These are phyloP conservation scores for Penicillium italicum DNA, from an alignment of 2,329 filamentous ascomycete genomes.

Conservation along the genomic window DNA sequence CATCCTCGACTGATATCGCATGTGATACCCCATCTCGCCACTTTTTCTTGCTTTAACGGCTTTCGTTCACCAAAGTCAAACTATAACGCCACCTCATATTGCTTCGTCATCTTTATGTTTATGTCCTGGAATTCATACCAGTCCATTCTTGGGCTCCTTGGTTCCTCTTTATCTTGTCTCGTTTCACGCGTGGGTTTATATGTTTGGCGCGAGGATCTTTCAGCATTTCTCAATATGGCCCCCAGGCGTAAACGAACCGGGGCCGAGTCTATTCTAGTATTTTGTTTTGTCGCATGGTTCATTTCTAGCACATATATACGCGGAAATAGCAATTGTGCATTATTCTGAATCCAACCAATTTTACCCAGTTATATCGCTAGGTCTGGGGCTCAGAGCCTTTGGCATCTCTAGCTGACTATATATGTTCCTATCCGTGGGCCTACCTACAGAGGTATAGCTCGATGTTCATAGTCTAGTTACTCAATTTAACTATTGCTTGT, in stretches of 20 bases:
- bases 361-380: neutral
- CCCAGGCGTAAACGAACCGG: conserved; percentile 3
- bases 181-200: neutral
- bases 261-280: neutral
- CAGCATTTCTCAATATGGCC: conserved; percentile 1
- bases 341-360: neutral
- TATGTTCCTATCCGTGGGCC: neutral
- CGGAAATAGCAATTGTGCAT: neutral
- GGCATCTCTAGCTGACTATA: neutral
- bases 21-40: conserved; percentile 31
- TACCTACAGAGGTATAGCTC: neutral
- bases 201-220: neutral
- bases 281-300: neutral
- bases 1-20: conserved; percentile 23
- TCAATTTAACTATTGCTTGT: neutral
- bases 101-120: neutral
- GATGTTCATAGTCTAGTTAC: neutral
- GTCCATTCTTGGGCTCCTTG: neutral
- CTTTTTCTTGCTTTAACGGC: conserved; percentile 4
- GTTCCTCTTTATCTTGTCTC: neutral
- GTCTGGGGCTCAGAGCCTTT: neutral
- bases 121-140: neutral
- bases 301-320: neutral
- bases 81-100: neutral
- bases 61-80: neutral